These are phyloP conservation scores for Fusarium lateritium DNA, from an alignment of 2,329 filamentous ascomycete species.

Conservation along the genomic window DNA sequence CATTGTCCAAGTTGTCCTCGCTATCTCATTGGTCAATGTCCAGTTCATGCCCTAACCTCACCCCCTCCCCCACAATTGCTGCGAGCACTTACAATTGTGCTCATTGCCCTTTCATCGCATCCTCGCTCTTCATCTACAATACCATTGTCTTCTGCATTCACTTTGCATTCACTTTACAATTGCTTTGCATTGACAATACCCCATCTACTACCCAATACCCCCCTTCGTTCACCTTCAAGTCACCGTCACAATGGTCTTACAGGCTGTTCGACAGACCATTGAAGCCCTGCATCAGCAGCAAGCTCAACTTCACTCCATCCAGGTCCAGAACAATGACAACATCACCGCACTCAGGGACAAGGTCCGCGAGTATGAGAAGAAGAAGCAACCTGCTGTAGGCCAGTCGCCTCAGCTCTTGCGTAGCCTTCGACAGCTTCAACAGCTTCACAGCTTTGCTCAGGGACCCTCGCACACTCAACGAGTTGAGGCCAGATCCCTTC, in stretches of 20 bases:
- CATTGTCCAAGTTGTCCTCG: too few relatives aligned
- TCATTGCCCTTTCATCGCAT: neutral
- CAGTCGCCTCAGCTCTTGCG: neutral
- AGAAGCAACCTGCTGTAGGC: neutral
- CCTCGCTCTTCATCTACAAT: constrained; percentile 1
- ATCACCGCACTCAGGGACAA: neutral
- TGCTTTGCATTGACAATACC: neutral
- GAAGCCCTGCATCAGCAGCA: neutral
- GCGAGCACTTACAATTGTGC: neutral
- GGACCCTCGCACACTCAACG: neutral
- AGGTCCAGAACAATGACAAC: neutral
- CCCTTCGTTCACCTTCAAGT: neutral
- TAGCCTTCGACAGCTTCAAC: neutral
- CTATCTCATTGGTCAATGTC: constrained; percentile 1
- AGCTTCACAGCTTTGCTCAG: neutral
- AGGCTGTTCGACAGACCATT: neutral
- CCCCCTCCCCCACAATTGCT: constrained; percentile 3
- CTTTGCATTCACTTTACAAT: constrained; percentile 2
- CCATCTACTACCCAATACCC: too few relatives aligned
- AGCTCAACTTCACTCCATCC: neutral
- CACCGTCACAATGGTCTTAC: neutral
- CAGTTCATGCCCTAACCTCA: constrained; percentile 1
- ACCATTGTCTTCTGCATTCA: neutral
- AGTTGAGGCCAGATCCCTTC: neutral
- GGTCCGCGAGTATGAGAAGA: neutral